Conservation (phyloP, 208 protist genomes). For the Crithidia sp. region DNA sequence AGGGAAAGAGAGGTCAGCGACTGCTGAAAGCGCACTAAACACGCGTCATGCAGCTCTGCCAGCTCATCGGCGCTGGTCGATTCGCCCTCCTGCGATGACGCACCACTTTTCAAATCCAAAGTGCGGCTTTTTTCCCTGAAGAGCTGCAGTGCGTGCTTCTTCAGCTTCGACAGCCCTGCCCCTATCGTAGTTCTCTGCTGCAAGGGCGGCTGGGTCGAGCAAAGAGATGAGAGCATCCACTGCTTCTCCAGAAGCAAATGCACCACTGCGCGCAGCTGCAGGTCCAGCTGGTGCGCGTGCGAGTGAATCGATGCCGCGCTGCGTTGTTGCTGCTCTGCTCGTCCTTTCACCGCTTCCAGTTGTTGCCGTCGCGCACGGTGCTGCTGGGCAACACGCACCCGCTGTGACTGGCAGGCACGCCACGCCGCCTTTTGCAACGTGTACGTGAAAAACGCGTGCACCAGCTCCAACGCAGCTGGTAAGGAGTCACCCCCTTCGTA, state of each 20-base stretch:
- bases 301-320: not conserved
- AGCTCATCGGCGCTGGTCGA: not conserved
- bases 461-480: conserved; percentile 5
- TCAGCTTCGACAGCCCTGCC: conserved; percentile 3
- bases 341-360: not conserved
- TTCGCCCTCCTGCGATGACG: not conserved
- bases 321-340: not conserved
- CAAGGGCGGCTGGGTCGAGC: not conserved
- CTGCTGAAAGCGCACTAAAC: conserved; percentile 4
- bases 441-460: conserved; percentile 12
- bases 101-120: not conserved
- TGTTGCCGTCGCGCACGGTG: not conserved
- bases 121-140: conserved; percentile 19
- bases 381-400: not conserved
- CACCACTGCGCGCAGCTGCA: conserved; percentile 53
- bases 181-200: not conserved
- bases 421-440: conserved; percentile 13
- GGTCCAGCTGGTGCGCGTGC: conserved; percentile 37
- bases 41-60: conserved; percentile 12
- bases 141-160: conserved; percentile 12
- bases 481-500: not conserved
- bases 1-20: not conserved
- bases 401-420: conserved; percentile 1
- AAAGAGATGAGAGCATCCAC: not conserved
- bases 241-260: conserved; percentile 32